Evolutionary conservation across 2,329 filamentous ascomycete genomes (phyloP), one percentile per base, ranked within the genome.

Genomic region (Oidium heveae): DNA sequence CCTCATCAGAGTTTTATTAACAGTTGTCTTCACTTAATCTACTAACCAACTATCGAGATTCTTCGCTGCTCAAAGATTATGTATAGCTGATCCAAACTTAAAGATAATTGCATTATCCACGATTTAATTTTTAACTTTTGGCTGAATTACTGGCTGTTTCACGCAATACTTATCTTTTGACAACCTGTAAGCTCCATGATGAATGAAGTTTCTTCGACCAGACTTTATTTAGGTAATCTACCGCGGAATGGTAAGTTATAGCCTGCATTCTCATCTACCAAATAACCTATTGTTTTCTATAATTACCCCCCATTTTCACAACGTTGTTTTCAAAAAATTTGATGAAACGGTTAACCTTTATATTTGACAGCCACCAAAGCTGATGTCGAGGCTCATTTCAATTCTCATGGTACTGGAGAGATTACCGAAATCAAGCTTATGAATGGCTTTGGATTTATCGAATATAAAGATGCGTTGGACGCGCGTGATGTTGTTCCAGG

Each of bases 391-490:
- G 79, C 81, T 64, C 89, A 96, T 70, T 98, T 98, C 72, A 82
- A 82, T 68, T 86, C 81, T 66, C 87, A 95, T 80, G 91, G 89
- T 67, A 89, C 87, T 63, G 91, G 91, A 69, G 87, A 94, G 69
- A 96, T 98, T 68, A 91, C 84, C 62, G 91, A 98, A 73, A 89
- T 98, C 73, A 98, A 98, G 75, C 80, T 98, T 60, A 98, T 98
- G 91, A 96, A 94, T 68, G 91, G 91, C 66, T 98, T 98, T 67
- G 91, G 91, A 68, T 98, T 98, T 74, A 94, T 98, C 68, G 91
- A 98, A 70, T 98, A 96, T 71, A 93, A 95, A 70, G 91, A 96
- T 72, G 80, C 87, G 56, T 86, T 95, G 84, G 91, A 98, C 72
- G 91, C 91, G 62, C 84, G 89, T 67, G 91, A 98, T 72, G 88